Evolutionary conservation across 768 basidiomycete genomes (phyloP).

Genomic region (Amanita rimosa): DNA sequence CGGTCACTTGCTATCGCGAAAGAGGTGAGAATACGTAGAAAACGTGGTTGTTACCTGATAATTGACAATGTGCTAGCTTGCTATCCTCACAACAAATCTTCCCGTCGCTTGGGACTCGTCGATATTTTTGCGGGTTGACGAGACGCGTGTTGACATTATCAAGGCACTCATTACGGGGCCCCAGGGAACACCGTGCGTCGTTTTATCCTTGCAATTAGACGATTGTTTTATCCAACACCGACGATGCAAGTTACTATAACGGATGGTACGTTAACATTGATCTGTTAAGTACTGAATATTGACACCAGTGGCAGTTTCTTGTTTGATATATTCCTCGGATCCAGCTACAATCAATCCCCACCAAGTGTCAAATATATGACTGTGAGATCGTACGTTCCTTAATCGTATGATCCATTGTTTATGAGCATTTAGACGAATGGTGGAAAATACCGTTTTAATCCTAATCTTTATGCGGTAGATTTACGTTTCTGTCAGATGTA

Average conservation of each 20-base stretch:
- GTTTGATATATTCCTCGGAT: conserved; percentile 90
- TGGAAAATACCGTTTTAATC: conserved; percentile 86
- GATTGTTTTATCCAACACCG: background rate
- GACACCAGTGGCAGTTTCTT: conserved; percentile 23
- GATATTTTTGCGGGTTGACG: conserved; percentile 87
- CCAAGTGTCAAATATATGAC: conserved; percentile 60
- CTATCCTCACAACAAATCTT: conserved; percentile 85
- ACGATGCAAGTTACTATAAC: conserved; percentile 59
- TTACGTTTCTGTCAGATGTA: background rate
- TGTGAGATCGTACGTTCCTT: conserved; percentile 21
- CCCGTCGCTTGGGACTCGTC: conserved; percentile 95
- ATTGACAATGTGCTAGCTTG: conserved; percentile 43
- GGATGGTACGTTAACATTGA: conserved; percentile 53
- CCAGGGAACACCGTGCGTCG: conserved; percentile 80
- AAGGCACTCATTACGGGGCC: conserved; percentile 90
- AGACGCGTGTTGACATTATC: conserved; percentile 83
- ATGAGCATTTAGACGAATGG: conserved; percentile 54
- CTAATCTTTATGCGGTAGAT: conserved; percentile 83
- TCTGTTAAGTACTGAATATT: conserved; percentile 24
- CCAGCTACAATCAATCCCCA: conserved; percentile 80
- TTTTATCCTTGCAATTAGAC: background rate
- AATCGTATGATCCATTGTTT: background rate
- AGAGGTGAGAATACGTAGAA: conserved; percentile 39
- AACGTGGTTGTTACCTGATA: background rate
- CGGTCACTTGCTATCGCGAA: conserved; percentile 92